These are phyloP conservation scores for Phytophthora agathidicida DNA, from an alignment of 352 stramenopile genomes.

Conservation along the genomic window DNA sequence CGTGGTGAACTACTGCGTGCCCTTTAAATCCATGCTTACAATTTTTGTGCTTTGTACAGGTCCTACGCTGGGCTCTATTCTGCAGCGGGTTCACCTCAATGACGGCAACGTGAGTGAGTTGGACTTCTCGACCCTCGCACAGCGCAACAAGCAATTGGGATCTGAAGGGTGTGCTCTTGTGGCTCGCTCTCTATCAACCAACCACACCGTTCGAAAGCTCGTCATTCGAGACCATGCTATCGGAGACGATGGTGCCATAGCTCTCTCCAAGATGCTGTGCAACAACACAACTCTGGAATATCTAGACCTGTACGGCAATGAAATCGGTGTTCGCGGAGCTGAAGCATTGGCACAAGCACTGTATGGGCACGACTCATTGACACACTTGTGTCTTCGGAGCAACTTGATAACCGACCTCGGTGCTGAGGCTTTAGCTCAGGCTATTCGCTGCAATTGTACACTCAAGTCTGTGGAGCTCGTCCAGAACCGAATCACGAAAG, in stretches of 20 bases:
- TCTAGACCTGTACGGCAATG: conserved; percentile 73
- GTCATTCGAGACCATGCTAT: conserved; percentile 76
- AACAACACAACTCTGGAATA: conserved; percentile 71
- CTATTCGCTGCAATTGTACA: conserved; percentile 66
- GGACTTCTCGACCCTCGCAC: conserved; percentile 68
- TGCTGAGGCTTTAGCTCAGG: conserved; percentile 52
- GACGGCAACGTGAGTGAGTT: conserved; percentile 69
- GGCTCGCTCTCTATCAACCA: conserved; percentile 65
- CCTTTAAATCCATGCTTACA: not conserved
- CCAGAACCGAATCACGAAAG: conserved; percentile 60
- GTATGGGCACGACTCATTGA: conserved; percentile 75
- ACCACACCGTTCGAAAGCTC: conserved; percentile 66
- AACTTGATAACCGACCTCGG: conserved; percentile 72
- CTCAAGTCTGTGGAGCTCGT: conserved; percentile 68
- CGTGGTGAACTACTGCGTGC: not conserved
- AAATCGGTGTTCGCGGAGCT: conserved; percentile 66
- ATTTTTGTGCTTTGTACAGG: conserved; percentile 24
- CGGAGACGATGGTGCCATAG: conserved; percentile 60
- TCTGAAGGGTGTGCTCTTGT: conserved; percentile 61
- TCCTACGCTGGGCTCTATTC: conserved; percentile 57
- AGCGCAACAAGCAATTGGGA: conserved; percentile 62
- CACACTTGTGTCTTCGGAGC: conserved; percentile 56
- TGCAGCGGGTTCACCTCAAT: conserved; percentile 64
- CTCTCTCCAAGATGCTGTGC: conserved; percentile 76
- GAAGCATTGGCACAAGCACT: conserved; percentile 68